These are phyloP conservation scores for Trichosporon inkin DNA, from an alignment of 1,284 basidiomycete genomes.

Conservation along the genomic window DNA sequence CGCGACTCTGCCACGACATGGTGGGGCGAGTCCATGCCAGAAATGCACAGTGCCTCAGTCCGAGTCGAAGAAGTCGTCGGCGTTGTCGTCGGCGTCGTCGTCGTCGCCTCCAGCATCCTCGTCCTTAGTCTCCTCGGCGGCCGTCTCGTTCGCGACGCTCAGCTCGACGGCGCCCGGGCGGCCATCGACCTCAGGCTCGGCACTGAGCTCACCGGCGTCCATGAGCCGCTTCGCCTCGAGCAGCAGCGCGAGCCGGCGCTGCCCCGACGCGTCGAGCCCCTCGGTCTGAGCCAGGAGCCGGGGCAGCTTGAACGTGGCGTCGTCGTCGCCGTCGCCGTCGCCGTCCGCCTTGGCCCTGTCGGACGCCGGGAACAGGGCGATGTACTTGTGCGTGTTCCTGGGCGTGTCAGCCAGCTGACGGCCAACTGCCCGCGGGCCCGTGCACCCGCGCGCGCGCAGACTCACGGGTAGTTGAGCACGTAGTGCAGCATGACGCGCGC, in stretches of 20 bases:
- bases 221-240: conserved; percentile 62
- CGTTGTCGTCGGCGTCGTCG: conserved; percentile 25
- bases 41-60: conserved; percentile 20
- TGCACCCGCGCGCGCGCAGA: conserved; percentile 12
- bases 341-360: conserved; percentile 9
- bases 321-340: conserved; percentile 18
- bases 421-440: not conserved
- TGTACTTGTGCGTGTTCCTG: conserved; percentile 76
- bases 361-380: conserved; percentile 72
- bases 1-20: too few relatives aligned
- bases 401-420: conserved; percentile 15
- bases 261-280: conserved; percentile 49
- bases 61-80: conserved; percentile 57
- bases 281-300: conserved; percentile 52
- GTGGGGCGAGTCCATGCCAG: not conserved
- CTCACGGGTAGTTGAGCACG: conserved; percentile 60
- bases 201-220: conserved; percentile 59
- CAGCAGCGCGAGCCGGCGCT: conserved; percentile 62
- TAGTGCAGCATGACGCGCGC: conserved; percentile 76
- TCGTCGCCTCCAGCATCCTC: conserved; percentile 27
- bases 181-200: conserved; percentile 59
- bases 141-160: conserved; percentile 14
- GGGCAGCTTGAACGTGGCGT: conserved; percentile 36
- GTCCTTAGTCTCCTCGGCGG: conserved; percentile 27
- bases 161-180: conserved; percentile 10